Evolutionary conservation across 768 basidiomycete species (phyloP).

Genomic region (Neoboletus brunneissimus): DNA sequence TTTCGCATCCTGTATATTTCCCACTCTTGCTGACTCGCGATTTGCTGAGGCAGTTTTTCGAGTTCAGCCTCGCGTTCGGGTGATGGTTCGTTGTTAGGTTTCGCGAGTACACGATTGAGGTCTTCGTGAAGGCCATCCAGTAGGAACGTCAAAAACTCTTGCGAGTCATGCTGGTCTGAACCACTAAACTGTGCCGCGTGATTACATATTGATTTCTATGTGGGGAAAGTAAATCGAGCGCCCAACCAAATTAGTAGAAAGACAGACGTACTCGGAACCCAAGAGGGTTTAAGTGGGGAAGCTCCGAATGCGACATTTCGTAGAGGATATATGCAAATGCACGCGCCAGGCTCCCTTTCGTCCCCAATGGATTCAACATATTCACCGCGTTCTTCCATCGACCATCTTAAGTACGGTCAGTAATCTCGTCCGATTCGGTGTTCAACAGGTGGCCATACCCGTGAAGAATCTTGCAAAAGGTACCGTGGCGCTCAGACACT

Average conservation of each 20-base stretch:
- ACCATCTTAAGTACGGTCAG: slow-evolving; percentile 48
- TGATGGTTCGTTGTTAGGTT: slow-evolving; percentile 59
- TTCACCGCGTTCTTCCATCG: slow-evolving; percentile 85
- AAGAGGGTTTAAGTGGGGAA: slow-evolving; percentile 77
- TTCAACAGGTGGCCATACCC: slow-evolving; percentile 43
- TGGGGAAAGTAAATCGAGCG: slow-evolving; percentile 21
- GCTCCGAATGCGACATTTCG: slow-evolving; percentile 84
- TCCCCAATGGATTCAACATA: slow-evolving; percentile 79
- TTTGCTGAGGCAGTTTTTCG: slow-evolving; percentile 79
- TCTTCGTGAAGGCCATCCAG: slow-evolving; percentile 92
- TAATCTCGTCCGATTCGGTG: neutral
- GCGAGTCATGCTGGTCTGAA: slow-evolving; percentile 93
- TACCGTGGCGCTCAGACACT: slow-evolving; percentile 92
- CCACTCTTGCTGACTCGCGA: slow-evolving; percentile 95
- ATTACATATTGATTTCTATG: slow-evolving; percentile 55
- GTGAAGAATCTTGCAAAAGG: slow-evolving; percentile 93
- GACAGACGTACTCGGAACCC: slow-evolving; percentile 72
- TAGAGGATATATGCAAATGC: slow-evolving; percentile 83
- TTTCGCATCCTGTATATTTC: slow-evolving; percentile 83
- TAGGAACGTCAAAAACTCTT: slow-evolving; percentile 93
- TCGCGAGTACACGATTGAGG: slow-evolving; percentile 77
- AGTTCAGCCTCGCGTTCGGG: slow-evolving; percentile 85
- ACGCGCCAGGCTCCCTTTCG: slow-evolving; percentile 75
- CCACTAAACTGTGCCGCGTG: slow-evolving; percentile 75
- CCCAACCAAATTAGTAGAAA: slow-evolving; percentile 19